Conservation (phyloP, 202 grass and related monocot species). For the Eragrostis tef region DNA sequence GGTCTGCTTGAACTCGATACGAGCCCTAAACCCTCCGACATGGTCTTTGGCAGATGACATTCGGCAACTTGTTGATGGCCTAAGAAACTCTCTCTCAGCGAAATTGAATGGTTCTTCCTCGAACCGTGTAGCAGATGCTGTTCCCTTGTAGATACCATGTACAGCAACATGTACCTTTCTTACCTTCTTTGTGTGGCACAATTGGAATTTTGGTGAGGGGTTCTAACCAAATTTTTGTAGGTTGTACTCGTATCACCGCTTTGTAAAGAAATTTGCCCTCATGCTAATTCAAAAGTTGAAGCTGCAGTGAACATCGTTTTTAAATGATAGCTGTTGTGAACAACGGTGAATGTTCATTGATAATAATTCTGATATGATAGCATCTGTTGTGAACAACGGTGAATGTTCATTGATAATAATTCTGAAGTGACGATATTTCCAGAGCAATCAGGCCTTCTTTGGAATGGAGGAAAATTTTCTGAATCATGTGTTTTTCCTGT, state of each 20-base stretch:
- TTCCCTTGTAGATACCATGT: constrained; percentile 52
- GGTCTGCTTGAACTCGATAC: constrained; percentile 92
- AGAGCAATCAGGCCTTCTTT: not conserved
- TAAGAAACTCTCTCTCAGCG: constrained; percentile 53
- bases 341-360: not conserved
- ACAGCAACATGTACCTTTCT: not conserved
- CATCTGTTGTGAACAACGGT: too few relatives aligned
- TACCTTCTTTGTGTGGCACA: constrained; percentile 8
- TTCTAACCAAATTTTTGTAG: constrained; percentile 53
- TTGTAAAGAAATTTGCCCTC: constrained; percentile 45
- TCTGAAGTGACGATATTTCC: not conserved
- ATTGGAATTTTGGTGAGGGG: constrained; percentile 38
- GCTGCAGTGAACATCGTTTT: not conserved
- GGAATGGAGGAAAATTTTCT: too few relatives aligned
- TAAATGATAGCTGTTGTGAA: not conserved
- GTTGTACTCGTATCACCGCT: constrained; percentile 30
- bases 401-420: not conserved
- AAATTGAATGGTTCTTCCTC: constrained; percentile 56
- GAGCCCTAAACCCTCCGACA: constrained; percentile 82
- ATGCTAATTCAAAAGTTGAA: constrained; percentile 34
- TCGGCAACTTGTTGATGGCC: constrained; percentile 48
- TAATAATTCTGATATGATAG: not conserved
- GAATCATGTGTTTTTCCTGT: not conserved
- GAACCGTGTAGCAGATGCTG: constrained; percentile 35
- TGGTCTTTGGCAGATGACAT: constrained; percentile 81